Evolutionary conservation across 208 protist genomes (phyloP), one percentile per base, ranked within the genome.

Genomic region (Wallacemonas sp.): DNA sequence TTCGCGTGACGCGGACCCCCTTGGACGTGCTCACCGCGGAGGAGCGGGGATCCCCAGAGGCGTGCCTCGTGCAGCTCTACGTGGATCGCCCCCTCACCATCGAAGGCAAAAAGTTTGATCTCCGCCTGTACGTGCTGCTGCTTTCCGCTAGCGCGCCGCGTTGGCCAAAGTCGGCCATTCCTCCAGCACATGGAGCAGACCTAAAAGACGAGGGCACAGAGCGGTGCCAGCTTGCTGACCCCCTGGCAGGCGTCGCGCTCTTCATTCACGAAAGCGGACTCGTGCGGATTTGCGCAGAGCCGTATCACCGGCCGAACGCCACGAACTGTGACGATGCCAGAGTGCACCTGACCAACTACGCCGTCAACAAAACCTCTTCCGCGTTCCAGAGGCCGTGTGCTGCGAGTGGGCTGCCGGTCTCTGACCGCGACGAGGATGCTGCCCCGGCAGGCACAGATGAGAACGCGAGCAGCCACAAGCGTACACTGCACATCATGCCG

Each of bases 91-190:
- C 97, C 2, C 84, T 97, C 24, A 84, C 97, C 33, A 92, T 98
- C 41, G 83, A 97, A 12, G 82, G 82, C 14, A 84, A 82, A 33
- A 98, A 98, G 75, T 98, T 98, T 62, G 97, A 98, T 65, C 62
- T 98, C 22, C 89, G 97, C 9, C 67, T 97, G 44, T 98, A 98
- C 69, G 95, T 97, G 21, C 66, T 98, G 31, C 53, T 98, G 17
- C 41, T 80, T 1, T 79, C 76, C n/a, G 71, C 79, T 5, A 59
- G 19, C 53, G 27, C 72, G 28, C 54, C 46, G 34, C 42, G 24
- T 12, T 22, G 31, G 19, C 41, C 24, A 34, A 15, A 11, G 30
- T 66, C 15, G n/a, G n/a, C n/a, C n/a, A n/a, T n/a, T n/a, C n/a
- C n/a, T n/a, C n/a, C n/a, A n/a, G n/a, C n/a, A n/a, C n/a, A n/a